These are phyloP conservation scores for Fusarium dimerum DNA, from an alignment of 2,329 filamentous ascomycete species.

Conservation along the genomic window DNA sequence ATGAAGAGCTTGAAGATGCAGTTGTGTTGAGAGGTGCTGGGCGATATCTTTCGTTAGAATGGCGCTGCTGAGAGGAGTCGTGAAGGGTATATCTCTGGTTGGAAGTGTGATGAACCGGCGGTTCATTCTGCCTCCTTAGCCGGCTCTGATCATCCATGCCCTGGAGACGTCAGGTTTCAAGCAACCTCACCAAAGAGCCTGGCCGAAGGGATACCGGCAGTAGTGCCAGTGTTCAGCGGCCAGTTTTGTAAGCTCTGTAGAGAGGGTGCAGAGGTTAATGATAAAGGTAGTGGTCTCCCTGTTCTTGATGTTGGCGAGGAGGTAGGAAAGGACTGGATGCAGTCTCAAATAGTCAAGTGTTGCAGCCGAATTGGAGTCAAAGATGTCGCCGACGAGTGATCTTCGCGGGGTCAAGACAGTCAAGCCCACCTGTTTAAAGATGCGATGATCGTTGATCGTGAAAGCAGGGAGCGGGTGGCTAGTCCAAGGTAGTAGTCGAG, in stretches of 20 bases:
- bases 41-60: slow-evolving; percentile 46
- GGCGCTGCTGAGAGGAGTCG: slow-evolving; percentile 49
- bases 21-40: slow-evolving; percentile 52
- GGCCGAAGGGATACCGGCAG: slow-evolving; percentile 63
- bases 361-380: slow-evolving; percentile 9
- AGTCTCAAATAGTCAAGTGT: background rate
- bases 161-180: slow-evolving; percentile 52
- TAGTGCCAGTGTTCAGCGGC: slow-evolving; percentile 24
- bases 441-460: slow-evolving; percentile 28
- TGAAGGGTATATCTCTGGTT: slow-evolving; percentile 54
- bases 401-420: slow-evolving; percentile 27
- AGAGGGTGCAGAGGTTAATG: too few relatives aligned
- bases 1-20: slow-evolving; percentile 37
- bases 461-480: slow-evolving; percentile 29
- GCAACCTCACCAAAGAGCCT: slow-evolving; percentile 58
- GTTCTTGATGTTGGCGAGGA: background rate
- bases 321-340: background rate
- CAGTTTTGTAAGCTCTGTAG: slow-evolving; percentile 20
- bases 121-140: slow-evolving; percentile 74
- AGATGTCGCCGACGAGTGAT: slow-evolving; percentile 23
- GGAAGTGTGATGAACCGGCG: slow-evolving; percentile 63
- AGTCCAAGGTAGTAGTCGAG: slow-evolving; percentile 26
- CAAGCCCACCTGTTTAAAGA: slow-evolving; percentile 25
- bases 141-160: slow-evolving; percentile 80
- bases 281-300: background rate